Conservation (phyloP, 2,329 filamentous ascomycete species). For the Coniella lustricola region DNA sequence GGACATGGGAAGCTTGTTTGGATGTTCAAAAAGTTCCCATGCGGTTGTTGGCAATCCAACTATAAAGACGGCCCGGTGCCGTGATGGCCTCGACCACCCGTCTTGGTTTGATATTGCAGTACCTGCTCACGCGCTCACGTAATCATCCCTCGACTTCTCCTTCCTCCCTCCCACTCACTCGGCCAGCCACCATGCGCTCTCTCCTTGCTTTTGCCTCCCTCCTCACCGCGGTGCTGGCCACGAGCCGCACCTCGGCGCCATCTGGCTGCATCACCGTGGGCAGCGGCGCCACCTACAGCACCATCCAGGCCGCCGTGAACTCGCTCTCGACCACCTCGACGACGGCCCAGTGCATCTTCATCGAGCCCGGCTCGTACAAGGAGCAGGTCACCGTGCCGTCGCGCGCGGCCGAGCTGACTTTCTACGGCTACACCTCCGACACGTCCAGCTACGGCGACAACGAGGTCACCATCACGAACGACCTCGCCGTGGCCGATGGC, state of each 20-base stretch:
- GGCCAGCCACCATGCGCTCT: constrained; percentile 10
- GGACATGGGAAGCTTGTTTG: too few relatives aligned
- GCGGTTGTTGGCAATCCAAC: too few relatives aligned
- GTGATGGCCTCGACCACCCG: too few relatives aligned
- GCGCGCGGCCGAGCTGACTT: constrained; percentile 41
- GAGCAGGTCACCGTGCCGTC: constrained; percentile 51
- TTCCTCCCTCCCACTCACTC: neutral
- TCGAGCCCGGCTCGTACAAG: constrained; percentile 52
- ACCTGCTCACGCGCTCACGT: too few relatives aligned
- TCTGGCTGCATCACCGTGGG: constrained; percentile 43
- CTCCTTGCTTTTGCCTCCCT: constrained; percentile 4
- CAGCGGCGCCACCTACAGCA: constrained; percentile 29
- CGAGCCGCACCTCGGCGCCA: constrained; percentile 32
- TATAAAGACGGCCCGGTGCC: too few relatives aligned
- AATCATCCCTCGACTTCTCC: too few relatives aligned
- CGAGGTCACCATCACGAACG: constrained; percentile 45
- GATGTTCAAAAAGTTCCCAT: too few relatives aligned
- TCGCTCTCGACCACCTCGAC: constrained; percentile 47
- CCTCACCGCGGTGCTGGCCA: constrained; percentile 22
- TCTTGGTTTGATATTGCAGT: too few relatives aligned
- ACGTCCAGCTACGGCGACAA: constrained; percentile 47
- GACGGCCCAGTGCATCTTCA: constrained; percentile 52
- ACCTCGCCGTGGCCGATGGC: constrained; percentile 37
- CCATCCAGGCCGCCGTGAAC: constrained; percentile 50
- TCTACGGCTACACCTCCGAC: constrained; percentile 47